Evolutionary conservation across 2,329 filamentous ascomycete genomes (phyloP).

Genomic region (Fusarium decemcellulare): DNA sequence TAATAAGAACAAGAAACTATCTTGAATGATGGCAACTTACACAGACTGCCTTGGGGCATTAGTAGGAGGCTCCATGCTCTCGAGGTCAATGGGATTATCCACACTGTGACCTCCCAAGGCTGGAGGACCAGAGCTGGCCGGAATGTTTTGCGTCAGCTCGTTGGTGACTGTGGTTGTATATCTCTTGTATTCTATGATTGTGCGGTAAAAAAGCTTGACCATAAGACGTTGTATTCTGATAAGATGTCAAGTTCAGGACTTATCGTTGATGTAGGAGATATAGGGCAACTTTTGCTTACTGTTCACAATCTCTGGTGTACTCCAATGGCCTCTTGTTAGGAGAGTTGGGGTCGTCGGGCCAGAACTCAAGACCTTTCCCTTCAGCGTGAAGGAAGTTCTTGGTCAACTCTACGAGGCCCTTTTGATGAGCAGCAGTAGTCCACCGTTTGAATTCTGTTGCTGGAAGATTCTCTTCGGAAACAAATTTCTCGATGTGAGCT

Average conservation of each 20-base stretch:
- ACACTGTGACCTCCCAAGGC: not conserved
- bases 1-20: not conserved
- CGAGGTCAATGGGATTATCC: slow-evolving; percentile 25
- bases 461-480: not conserved
- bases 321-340: slow-evolving; percentile 1
- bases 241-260: not conserved
- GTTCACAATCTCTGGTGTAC: slow-evolving; percentile 26
- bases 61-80: not conserved
- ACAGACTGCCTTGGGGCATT: not conserved
- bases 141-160: not conserved
- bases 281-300: slow-evolving; percentile 1
- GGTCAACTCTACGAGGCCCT: slow-evolving; percentile 35
- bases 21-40: not conserved
- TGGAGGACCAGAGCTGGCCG: too few relatives aligned
- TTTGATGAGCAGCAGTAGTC: slow-evolving; percentile 27
- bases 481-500: slow-evolving; percentile 17
- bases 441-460: slow-evolving; percentile 27
- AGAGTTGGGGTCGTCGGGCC: slow-evolving; percentile 25
- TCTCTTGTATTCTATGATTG: slow-evolving; percentile 23
- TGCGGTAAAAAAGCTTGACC: slow-evolving; percentile 28
- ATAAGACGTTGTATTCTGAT: slow-evolving; percentile 28
- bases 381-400: slow-evolving; percentile 30
- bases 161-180: rapidly evolving
- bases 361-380: slow-evolving; percentile 32
- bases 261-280: not conserved